These are phyloP conservation scores for Candida namnaoensis DNA, from an alignment of 805 yeast species.

Conservation along the genomic window DNA sequence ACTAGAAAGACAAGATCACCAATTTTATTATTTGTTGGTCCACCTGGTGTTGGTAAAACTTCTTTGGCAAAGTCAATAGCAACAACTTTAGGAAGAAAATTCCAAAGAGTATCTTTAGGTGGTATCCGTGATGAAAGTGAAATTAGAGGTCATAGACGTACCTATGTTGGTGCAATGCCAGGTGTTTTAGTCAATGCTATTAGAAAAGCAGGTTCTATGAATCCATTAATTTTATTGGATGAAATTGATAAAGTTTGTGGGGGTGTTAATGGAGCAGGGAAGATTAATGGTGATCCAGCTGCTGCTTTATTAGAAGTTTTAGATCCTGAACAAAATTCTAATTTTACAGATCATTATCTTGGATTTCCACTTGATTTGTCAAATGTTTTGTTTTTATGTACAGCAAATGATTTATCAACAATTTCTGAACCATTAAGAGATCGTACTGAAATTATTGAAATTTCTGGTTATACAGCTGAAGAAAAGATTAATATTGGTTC, in stretches of 20 bases:
- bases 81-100: conserved; percentile 57
- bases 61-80: conserved; percentile 81
- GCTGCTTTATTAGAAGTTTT: conserved; percentile 83
- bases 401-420: conserved; percentile 70
- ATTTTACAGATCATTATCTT: conserved; percentile 74
- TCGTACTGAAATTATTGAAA: conserved; percentile 73
- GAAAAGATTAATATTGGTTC: conserved; percentile 71
- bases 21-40: conserved; percentile 75
- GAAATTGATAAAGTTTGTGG: conserved; percentile 78
- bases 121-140: conserved; percentile 88
- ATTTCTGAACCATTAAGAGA: conserved; percentile 74
- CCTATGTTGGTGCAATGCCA: conserved; percentile 90
- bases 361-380: conserved; percentile 84
- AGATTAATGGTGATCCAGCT: conserved; percentile 76
- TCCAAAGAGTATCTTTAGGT: conserved; percentile 77
- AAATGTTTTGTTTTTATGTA: conserved; percentile 73
- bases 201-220: conserved; percentile 67
- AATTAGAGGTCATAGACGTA: conserved; percentile 83
- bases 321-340: conserved; percentile 81
- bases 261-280: conserved; percentile 30
- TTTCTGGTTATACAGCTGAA: conserved; percentile 70
- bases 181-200: conserved; percentile 73
- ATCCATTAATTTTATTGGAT: conserved; percentile 76
- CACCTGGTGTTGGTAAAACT: conserved; percentile 93
- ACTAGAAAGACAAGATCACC: conserved; percentile 41